Percentiles rank a stretch among this genome's conserved stretches.
phyloP scores from a whole-genome alignment of 495 filamentous ascomycete genomes.

The Talaromyces nanjingensis region DNA sequence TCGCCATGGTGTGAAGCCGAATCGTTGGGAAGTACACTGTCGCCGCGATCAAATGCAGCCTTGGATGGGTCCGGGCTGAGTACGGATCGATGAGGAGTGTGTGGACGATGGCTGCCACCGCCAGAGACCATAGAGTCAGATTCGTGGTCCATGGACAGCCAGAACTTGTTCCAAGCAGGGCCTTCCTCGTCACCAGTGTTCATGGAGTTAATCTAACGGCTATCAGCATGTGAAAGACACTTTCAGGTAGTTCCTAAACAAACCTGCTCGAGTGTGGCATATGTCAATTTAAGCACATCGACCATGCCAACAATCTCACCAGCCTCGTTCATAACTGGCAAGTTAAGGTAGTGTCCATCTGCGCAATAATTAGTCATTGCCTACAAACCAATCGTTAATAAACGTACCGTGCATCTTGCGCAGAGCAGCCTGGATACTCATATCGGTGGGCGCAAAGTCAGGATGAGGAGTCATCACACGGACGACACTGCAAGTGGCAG shows the following conservation, averaged over 20 bases:
- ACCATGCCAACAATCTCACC: conserved; percentile 99
- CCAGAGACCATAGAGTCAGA: conserved; percentile 96
- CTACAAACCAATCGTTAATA: not conserved
- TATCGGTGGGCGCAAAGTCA: conserved; percentile 96
- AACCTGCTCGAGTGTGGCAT: conserved; percentile 96
- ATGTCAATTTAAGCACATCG: conserved; percentile 94
- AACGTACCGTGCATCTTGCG: conserved; percentile 95
- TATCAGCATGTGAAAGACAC: too few relatives aligned
- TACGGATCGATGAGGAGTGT: conserved; percentile 56
- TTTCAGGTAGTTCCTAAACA: conserved; percentile 10
- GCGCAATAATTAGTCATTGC: conserved; percentile 15
- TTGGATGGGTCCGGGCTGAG: conserved; percentile 72
- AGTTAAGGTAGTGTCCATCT: conserved; percentile 97
- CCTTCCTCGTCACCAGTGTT: conserved; percentile 80
- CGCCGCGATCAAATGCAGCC: conserved; percentile 54
- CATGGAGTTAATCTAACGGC: conserved; percentile 78
- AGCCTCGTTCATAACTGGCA: conserved; percentile 95
- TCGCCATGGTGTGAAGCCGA: conserved; percentile 88
- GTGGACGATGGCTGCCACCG: conserved; percentile 59
- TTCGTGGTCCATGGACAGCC: conserved; percentile 93
- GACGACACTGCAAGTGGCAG: conserved; percentile 91
- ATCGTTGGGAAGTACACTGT: conserved; percentile 85
- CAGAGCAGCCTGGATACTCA: conserved; percentile 96
- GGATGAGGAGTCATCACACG: conserved; percentile 98
- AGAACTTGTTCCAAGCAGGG: conserved; percentile 99